Conservation (phyloP, 2,329 filamentous ascomycete species). For the Trichoderma aggressivum region DNA sequence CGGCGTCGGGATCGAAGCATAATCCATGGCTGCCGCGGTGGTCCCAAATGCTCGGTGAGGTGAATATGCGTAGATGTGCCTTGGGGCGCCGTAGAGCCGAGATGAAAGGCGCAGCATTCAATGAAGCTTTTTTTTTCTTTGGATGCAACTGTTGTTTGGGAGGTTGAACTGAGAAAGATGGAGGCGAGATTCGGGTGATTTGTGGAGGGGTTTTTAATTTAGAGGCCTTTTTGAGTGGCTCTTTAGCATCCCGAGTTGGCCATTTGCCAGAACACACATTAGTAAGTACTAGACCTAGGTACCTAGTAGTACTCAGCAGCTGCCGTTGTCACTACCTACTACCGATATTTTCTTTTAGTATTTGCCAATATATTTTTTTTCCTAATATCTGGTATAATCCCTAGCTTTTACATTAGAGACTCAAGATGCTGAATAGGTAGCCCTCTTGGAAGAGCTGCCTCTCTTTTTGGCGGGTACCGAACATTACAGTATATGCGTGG, state of each 20-base stretch:
- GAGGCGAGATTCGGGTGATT: neutral
- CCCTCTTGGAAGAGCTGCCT: neutral
- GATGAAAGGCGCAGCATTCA: slow-evolving; percentile 1
- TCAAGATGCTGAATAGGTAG: neutral
- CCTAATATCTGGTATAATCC: neutral
- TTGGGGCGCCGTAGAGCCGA: neutral
- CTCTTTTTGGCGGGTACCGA: neutral
- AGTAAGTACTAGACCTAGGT: neutral
- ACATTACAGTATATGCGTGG: neutral
- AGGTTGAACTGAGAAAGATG: neutral
- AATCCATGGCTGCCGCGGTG: slow-evolving; percentile 37
- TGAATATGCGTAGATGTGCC: neutral
- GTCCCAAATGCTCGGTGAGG: neutral
- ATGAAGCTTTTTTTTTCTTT: neutral
- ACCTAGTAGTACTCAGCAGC: neutral
- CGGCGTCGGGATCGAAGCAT: slow-evolving; percentile 59
- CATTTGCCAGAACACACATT: too few relatives aligned
- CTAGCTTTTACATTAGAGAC: neutral
- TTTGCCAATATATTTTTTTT: neutral
- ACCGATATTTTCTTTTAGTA: neutral
- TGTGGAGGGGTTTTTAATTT: neutral
- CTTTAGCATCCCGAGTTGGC: neutral
- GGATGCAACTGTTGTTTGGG: neutral
- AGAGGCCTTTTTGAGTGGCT: neutral
- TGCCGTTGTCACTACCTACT: neutral